phyloP scores from a whole-genome alignment of 441 rosid species.

The Pelargonium australe region DNA sequence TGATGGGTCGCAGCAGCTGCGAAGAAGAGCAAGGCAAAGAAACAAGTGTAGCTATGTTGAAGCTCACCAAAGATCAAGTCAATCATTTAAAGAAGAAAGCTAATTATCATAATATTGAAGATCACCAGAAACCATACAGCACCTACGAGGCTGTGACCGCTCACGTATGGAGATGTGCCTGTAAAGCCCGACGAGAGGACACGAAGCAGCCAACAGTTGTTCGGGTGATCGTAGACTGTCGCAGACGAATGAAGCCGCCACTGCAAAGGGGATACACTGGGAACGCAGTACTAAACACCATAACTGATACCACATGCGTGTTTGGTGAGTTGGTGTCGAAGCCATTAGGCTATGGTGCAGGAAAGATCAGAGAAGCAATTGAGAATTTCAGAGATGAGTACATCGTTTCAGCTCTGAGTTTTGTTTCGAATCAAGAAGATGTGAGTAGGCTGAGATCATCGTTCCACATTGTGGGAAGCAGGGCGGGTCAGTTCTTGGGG shows the following conservation, averaged over 20 bases:
- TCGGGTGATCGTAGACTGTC: not conserved
- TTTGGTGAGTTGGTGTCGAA: not conserved
- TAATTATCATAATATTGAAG: not conserved
- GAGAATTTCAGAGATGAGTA: not conserved
- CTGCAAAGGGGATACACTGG: not conserved
- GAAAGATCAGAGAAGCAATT: not conserved
- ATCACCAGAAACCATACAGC: not conserved
- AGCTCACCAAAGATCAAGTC: conserved; percentile 32
- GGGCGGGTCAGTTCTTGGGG: not conserved
- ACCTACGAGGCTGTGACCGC: not conserved
- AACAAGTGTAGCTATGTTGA: conserved; percentile 38
- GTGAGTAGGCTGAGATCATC: not conserved
- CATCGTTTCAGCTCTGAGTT: not conserved
- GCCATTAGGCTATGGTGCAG: not conserved
- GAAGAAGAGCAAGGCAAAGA: conserved; percentile 33
- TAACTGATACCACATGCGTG: not conserved
- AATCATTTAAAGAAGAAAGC: conserved; percentile 34
- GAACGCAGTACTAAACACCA: not conserved
- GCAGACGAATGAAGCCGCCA: not conserved
- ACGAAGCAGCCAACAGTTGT: not conserved
- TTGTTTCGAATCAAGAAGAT: not conserved
- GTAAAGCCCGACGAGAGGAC: not conserved
- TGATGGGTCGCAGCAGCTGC: conserved; percentile 33
- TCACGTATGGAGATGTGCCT: not conserved
- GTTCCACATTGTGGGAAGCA: not conserved